Conservation (phyloP, 2,329 filamentous ascomycete species). For the Paecilomyces fulvus region DNA sequence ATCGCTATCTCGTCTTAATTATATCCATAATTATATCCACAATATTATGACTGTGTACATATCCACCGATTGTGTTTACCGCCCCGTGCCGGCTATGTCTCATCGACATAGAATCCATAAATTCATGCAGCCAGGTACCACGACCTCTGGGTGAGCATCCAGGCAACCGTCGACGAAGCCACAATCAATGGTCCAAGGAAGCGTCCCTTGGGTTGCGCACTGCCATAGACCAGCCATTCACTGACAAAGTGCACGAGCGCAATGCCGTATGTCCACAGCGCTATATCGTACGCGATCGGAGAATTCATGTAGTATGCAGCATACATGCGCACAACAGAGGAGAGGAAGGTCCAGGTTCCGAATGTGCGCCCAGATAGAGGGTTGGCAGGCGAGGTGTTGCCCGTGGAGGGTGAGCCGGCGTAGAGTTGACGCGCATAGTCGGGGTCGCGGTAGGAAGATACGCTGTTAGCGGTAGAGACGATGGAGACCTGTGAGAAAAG, state of each 20-base stretch:
- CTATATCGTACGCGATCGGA: constrained; percentile 66
- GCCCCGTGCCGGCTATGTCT: not conserved
- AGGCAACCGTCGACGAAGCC: constrained; percentile 46
- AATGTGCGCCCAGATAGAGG: constrained; percentile 71
- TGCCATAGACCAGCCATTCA: constrained; percentile 75
- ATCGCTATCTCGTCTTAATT: not conserved
- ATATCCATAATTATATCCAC: not conserved
- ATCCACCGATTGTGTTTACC: not conserved
- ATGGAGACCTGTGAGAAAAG: constrained; percentile 58
- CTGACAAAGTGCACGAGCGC: constrained; percentile 69
- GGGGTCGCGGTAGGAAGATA: constrained; percentile 75
- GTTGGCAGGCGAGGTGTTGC: constrained; percentile 51
- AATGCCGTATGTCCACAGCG: constrained; percentile 71
- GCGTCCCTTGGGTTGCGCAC: constrained; percentile 55
- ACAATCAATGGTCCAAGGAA: constrained; percentile 53
- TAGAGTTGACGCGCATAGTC: constrained; percentile 84
- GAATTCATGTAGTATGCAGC: constrained; percentile 74
- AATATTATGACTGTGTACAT: not conserved
- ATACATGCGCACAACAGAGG: constrained; percentile 68
- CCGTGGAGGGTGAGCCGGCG: constrained; percentile 44
- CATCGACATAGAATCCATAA: not conserved
- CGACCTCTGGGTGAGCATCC: constrained; percentile 54
- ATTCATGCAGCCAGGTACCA: constrained; percentile 20
- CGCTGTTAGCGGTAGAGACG: constrained; percentile 72
- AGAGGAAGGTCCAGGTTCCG: constrained; percentile 79